Conservation (phyloP, 169 alveolate genomes). For the Cryptosporidium meleagridis region DNA sequence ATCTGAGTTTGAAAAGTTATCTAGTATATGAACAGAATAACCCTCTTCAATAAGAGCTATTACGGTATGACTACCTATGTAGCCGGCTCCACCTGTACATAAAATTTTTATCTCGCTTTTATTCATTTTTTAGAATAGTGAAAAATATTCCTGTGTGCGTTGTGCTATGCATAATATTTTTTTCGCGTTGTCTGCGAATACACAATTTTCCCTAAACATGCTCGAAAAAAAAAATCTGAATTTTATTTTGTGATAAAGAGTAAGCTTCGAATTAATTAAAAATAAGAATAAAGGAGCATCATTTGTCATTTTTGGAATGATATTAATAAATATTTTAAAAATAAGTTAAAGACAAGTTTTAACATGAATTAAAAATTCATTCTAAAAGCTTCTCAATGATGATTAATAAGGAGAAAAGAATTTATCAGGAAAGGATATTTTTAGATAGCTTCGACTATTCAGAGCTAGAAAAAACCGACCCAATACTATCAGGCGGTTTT, state of each 20-base stretch:
- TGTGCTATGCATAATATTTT: neutral
- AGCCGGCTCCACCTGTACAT: slow-evolving; percentile 95
- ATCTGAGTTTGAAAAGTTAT: slow-evolving; percentile 80
- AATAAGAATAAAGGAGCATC: neutral
- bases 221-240: neutral
- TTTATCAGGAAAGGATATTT: slow-evolving; percentile 6
- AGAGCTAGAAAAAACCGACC: slow-evolving; percentile 58
- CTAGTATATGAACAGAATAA: slow-evolving; percentile 84
- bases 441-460: slow-evolving; percentile 37
- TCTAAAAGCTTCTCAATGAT: neutral
- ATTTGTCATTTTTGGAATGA: too few species aligned
- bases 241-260: too few species aligned
- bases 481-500: slow-evolving; percentile 39
- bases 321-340: too few species aligned
- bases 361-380: neutral
- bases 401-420: slow-evolving; percentile 18
- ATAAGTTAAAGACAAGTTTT: neutral
- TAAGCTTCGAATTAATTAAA: too few species aligned
- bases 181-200: neutral
- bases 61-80: slow-evolving; percentile 94
- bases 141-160: slow-evolving; percentile 15
- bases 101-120: slow-evolving; percentile 70
- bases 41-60: slow-evolving; percentile 87
- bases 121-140: slow-evolving; percentile 15
- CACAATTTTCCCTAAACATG: neutral